Conservation (phyloP, 108 stramenopile species). For the Pseudonitzschia multistriata region DNA sequence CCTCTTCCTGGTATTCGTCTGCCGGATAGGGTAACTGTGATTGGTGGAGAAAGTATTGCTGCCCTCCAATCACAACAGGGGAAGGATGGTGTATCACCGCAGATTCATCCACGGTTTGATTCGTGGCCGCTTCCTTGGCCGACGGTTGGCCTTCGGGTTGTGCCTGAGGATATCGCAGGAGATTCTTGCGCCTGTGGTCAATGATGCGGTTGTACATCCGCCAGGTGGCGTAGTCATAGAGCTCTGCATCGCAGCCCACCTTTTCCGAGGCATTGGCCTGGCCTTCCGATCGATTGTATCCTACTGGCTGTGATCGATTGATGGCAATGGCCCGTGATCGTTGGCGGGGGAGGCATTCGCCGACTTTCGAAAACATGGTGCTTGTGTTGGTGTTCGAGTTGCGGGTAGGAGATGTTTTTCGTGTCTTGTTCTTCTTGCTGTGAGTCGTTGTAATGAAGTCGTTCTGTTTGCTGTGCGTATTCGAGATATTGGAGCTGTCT, state of each 20-base stretch:
- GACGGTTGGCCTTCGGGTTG: background rate
- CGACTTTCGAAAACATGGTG: background rate
- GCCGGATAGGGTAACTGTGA: too few species aligned
- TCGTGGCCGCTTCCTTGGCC: background rate
- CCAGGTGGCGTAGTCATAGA: conserved; percentile 43
- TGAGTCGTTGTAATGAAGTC: background rate
- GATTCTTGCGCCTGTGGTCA: conserved; percentile 26
- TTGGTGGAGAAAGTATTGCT: too few species aligned
- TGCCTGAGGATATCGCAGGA: background rate
- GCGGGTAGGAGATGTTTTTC: background rate
- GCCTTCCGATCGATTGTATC: background rate
- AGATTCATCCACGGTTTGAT: background rate
- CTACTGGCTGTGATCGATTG: background rate
- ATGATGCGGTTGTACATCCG: conserved; percentile 45
- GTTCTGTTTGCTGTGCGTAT: too few species aligned
- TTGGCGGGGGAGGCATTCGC: background rate
- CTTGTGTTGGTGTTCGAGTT: background rate
- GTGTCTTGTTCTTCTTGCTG: background rate
- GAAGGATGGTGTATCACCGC: background rate
- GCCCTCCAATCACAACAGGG: too few species aligned
- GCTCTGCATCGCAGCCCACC: background rate
- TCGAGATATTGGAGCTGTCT: too few species aligned
- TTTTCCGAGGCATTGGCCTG: background rate
- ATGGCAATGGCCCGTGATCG: background rate
- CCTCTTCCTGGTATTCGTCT: too few species aligned